These are phyloP conservation scores for Tricholoma bakamatsutake DNA, from an alignment of 768 basidiomycete species.

Conservation along the genomic window DNA sequence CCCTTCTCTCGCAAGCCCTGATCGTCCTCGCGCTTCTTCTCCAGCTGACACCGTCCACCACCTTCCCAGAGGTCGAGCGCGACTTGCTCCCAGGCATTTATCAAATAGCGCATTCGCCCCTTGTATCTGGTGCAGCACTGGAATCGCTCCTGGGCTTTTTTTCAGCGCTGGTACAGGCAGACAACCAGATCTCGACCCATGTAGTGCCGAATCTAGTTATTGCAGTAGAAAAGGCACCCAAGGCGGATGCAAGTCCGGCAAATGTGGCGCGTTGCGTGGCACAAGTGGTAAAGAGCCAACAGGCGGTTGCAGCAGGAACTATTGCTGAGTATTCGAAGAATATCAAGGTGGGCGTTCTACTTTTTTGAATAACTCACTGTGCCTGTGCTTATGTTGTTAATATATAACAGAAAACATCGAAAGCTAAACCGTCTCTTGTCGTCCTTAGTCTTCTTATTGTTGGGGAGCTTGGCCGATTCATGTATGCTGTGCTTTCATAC, in stretches of 20 bases:
- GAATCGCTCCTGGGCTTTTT: slow-evolving; percentile 85
- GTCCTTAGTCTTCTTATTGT: slow-evolving; percentile 84
- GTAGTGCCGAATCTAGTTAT: slow-evolving; percentile 72
- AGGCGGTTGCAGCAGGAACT: slow-evolving; percentile 70
- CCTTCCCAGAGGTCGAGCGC: slow-evolving; percentile 76
- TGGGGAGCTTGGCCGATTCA: slow-evolving; percentile 89
- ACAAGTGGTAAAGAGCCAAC: slow-evolving; percentile 68
- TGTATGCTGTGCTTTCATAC: slow-evolving; percentile 44
- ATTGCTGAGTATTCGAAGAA: slow-evolving; percentile 82
- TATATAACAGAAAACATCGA: slow-evolving; percentile 40
- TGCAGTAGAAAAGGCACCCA: slow-evolving; percentile 58
- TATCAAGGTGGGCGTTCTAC: slow-evolving; percentile 53
- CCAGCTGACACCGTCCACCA: slow-evolving; percentile 54
- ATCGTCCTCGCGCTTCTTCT: slow-evolving; percentile 62
- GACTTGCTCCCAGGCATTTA: slow-evolving; percentile 63
- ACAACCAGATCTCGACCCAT: slow-evolving; percentile 76
- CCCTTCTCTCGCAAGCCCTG: slow-evolving; percentile 69
- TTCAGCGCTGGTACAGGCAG: slow-evolving; percentile 73
- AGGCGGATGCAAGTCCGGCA: slow-evolving; percentile 45
- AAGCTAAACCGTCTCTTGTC: slow-evolving; percentile 59
- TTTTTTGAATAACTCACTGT: background rate
- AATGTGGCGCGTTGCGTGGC: slow-evolving; percentile 88
- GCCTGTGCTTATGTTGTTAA: background rate
- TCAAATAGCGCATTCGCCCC: slow-evolving; percentile 69
- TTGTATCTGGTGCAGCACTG: slow-evolving; percentile 69